These are phyloP conservation scores for Aspergillus wentii DNA, from an alignment of 495 filamentous ascomycete species.

Conservation along the genomic window DNA sequence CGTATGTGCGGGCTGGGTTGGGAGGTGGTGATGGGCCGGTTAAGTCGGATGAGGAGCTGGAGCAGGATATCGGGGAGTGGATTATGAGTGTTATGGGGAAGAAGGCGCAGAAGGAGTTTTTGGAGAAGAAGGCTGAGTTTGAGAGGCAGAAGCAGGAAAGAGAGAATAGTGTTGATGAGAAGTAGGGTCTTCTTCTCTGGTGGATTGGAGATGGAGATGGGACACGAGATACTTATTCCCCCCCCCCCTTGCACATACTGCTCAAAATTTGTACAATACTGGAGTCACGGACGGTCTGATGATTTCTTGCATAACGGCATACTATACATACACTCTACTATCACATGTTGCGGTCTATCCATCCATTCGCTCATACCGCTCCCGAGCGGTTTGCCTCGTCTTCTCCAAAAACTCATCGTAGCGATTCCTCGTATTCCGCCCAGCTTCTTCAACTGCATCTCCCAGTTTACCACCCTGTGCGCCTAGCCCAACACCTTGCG, in stretches of 20 bases:
- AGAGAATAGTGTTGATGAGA: not conserved
- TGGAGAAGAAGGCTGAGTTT: slow-evolving; percentile 5
- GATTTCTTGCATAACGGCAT: no score
- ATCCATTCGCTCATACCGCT: slow-evolving; percentile 65
- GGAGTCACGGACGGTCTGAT: no score
- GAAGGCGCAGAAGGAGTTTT: slow-evolving; percentile 34
- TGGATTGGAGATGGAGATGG: no score
- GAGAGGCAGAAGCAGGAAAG: slow-evolving; percentile 12
- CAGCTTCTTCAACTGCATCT: slow-evolving; percentile 77
- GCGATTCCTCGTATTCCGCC: slow-evolving; percentile 61
- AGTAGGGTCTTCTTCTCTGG: no score
- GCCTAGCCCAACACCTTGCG: slow-evolving; percentile 78
- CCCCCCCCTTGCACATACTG: not conserved
- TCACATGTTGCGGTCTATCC: slow-evolving; percentile 6
- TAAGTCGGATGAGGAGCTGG: slow-evolving; percentile 50
- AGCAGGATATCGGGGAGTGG: slow-evolving; percentile 70
- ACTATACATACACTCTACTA: no score
- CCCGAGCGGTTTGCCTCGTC: slow-evolving; percentile 73
- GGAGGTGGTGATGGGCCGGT: slow-evolving; percentile 31
- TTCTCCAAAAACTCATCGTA: slow-evolving; percentile 74
- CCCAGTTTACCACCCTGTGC: slow-evolving; percentile 79
- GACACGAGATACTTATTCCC: not conserved
- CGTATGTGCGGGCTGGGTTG: slow-evolving; percentile 43
- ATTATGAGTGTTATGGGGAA: slow-evolving; percentile 56
- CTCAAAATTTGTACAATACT: no score